Evolutionary conservation across 352 stramenopile species (phyloP).

Genomic region (Phytophthora boehmeriae): DNA sequence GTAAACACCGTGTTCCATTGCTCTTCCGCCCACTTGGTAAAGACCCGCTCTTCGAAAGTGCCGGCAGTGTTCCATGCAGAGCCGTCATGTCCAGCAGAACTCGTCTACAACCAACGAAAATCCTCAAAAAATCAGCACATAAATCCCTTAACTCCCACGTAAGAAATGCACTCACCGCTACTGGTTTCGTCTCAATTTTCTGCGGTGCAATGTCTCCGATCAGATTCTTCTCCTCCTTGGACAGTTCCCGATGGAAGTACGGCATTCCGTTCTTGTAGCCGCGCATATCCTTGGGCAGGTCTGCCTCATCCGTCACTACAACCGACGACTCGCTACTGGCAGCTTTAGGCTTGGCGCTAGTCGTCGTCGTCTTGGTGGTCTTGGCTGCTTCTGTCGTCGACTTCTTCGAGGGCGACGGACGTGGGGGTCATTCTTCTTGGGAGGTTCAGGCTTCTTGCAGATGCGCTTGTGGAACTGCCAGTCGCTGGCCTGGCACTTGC

Average conservation of each 20-base stretch:
- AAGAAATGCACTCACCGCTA: conserved; percentile 23
- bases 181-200: conserved; percentile 67
- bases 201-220: conserved; percentile 95
- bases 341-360: conserved; percentile 18
- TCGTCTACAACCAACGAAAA: conserved; percentile 6
- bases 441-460: conserved; percentile 82
- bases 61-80: conserved; percentile 93
- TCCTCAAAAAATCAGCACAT: not conserved
- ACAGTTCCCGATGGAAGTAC: conserved; percentile 98
- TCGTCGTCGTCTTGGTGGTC: conserved; percentile 24
- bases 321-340: conserved; percentile 38
- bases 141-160: not conserved
- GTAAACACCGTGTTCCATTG: conserved; percentile 69
- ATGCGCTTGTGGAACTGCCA: conserved; percentile 89
- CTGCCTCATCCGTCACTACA: conserved; percentile 71
- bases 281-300: conserved; percentile 62
- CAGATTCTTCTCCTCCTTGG: conserved; percentile 94
- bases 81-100: conserved; percentile 57
- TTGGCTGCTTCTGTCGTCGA: conserved; percentile 12
- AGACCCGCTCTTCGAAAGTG: conserved; percentile 91
- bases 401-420: conserved; percentile 16
- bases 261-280: conserved; percentile 88
- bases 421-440: conserved; percentile 51
- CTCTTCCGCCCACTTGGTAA: conserved; percentile 85
- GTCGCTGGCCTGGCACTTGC: conserved; percentile 81